A percentile compares a stretch with the other conserved stretches of the same genome.
Conservation (phyloP, 768 basidiomycete species). For the Termitomyces bulborhizus region DNA sequence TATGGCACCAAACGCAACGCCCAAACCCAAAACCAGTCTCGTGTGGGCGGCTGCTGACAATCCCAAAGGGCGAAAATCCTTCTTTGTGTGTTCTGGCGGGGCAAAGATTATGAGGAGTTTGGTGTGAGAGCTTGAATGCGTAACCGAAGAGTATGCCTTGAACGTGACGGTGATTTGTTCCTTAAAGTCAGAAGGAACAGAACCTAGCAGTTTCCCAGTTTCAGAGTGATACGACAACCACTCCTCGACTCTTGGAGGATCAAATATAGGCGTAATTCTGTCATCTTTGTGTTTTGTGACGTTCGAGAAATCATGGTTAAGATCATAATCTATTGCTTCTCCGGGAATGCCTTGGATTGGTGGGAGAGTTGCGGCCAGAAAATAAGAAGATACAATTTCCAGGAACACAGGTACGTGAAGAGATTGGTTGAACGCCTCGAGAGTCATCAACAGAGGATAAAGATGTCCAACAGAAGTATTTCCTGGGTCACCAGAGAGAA, state of each 20-base stretch:
- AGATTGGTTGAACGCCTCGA: conserved; percentile 63
- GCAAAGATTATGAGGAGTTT: conserved; percentile 45
- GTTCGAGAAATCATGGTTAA: conserved; percentile 53
- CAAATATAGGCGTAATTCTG: conserved; percentile 48
- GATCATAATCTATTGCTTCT: conserved; percentile 42
- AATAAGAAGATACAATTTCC: conserved; percentile 67
- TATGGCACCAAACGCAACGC: conserved; percentile 54
- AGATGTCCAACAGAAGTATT: conserved; percentile 27
- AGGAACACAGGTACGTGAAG: conserved; percentile 59
- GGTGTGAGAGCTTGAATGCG: conserved; percentile 69
- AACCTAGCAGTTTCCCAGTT: conserved; percentile 46
- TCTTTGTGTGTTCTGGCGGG: conserved; percentile 29
- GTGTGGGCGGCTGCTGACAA: conserved; percentile 38
- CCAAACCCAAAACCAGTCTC: conserved; percentile 51
- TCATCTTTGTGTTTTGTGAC: conserved; percentile 37
- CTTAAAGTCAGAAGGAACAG: conserved; percentile 41
- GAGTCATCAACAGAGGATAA: conserved; percentile 47
- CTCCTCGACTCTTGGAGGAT: conserved; percentile 39
- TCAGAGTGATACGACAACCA: conserved; percentile 50
- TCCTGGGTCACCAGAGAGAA: conserved; percentile 63
- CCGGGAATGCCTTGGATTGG: conserved; percentile 49
- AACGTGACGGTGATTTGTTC: conserved; percentile 46
- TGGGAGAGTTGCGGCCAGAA: conserved; percentile 51
- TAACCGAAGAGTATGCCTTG: conserved; percentile 59
- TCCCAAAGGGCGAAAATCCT: conserved; percentile 26